These are phyloP conservation scores for Laburnicola sp. DNA, from an alignment of 2,329 filamentous ascomycete genomes.

Conservation along the genomic window DNA sequence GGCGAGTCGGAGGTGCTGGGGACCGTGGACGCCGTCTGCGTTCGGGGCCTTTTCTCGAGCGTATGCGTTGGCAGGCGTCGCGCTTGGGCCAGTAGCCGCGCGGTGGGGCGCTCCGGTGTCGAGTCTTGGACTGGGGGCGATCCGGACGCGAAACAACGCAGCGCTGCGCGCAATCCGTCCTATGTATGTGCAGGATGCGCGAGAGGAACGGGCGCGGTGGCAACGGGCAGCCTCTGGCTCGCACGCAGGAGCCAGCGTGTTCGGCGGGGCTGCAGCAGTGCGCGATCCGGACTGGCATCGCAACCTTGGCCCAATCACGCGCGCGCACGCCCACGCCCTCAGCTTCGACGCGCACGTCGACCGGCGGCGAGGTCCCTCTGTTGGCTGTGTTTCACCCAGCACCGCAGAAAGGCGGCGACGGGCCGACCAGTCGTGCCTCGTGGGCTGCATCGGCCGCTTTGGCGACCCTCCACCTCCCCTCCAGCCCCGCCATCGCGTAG, in stretches of 20 bases:
- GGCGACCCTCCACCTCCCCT: constrained; percentile 21
- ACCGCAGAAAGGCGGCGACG: constrained; percentile 16
- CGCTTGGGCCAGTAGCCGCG: neutral
- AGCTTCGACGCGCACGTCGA: neutral
- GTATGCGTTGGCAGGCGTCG: constrained; percentile 28
- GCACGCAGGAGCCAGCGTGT: neutral
- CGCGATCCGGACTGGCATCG: constrained; percentile 4
- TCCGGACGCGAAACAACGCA: constrained; percentile 1
- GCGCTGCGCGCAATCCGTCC: neutral
- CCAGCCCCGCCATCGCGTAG: neutral
- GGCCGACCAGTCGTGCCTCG: constrained; percentile 16
- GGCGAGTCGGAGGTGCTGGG: neutral
- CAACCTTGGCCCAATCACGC: constrained; percentile 18
- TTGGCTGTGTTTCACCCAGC: constrained; percentile 15
- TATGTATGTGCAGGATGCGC: neutral
- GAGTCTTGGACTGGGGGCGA: neutral
- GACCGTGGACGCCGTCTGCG: neutral
- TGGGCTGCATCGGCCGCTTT: constrained; percentile 16
- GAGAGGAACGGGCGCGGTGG: neutral
- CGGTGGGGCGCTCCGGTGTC: neutral
- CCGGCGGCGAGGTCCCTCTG: constrained; percentile 4
- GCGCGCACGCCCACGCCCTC: constrained; percentile 8
- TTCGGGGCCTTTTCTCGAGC: neutral
- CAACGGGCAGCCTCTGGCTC: neutral
- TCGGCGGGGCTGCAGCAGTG: constrained; percentile 4